These are phyloP conservation scores for Geosmithia morbida DNA, from an alignment of 2,329 filamentous ascomycete species.

Conservation along the genomic window DNA sequence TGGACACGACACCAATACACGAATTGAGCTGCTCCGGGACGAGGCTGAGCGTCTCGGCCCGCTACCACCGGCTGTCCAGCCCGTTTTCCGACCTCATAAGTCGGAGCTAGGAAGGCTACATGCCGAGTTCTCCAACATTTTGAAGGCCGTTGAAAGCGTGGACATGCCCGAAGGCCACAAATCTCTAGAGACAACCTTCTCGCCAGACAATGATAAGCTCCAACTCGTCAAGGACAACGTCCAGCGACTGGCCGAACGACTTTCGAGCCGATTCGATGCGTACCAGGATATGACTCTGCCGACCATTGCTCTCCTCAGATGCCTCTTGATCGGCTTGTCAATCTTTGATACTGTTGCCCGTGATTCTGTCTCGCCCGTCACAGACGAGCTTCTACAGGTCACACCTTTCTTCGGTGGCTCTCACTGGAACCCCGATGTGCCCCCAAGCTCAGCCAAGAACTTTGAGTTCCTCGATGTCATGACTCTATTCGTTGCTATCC, in stretches of 20 bases:
- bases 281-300: conserved; percentile 80
- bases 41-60: conserved; percentile 51
- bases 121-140: conserved; percentile 65
- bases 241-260: conserved; percentile 53
- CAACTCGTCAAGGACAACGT: conserved; percentile 41
- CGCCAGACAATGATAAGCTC: conserved; percentile 18
- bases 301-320: conserved; percentile 64
- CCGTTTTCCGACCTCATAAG: conserved; percentile 55
- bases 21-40: conserved; percentile 46
- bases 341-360: conserved; percentile 32
- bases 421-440: conserved; percentile 9
- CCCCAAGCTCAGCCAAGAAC: conserved; percentile 10
- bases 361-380: conserved; percentile 22
- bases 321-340: conserved; percentile 61
- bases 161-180: conserved; percentile 22
- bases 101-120: conserved; percentile 62
- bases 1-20: conserved; percentile 52
- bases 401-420: conserved; percentile 43
- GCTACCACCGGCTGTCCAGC: conserved; percentile 46
- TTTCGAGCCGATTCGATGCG: conserved; percentile 55
- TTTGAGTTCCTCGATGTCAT: conserved; percentile 37
- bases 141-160: conserved; percentile 45
- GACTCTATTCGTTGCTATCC: conserved; percentile 24
- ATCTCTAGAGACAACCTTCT: conserved; percentile 8
- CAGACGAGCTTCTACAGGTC: conserved; percentile 23